phyloP scores from a whole-genome alignment of 2,329 filamentous ascomycete genomes.

The Xylaria polymorpha region DNA sequence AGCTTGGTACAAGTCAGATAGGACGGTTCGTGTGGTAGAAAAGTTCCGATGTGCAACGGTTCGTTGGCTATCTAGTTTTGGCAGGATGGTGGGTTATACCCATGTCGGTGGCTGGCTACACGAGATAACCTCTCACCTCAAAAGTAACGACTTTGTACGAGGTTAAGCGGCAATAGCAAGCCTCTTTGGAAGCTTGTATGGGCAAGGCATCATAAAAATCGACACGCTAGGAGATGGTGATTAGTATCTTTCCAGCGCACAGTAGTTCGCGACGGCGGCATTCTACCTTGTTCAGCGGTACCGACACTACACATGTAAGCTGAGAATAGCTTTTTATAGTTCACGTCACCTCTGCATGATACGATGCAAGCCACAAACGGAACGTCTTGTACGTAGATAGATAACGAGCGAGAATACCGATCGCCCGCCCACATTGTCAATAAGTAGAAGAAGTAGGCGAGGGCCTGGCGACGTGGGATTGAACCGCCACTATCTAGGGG shows the following conservation, averaged over 20 bases:
- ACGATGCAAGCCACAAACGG: slow-evolving; percentile 21
- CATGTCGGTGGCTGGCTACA: slow-evolving; percentile 26
- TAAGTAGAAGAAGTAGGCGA: not conserved
- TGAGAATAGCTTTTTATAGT: slow-evolving; percentile 29
- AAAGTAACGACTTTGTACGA: not conserved
- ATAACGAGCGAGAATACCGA: slow-evolving; percentile 12
- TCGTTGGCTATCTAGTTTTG: slow-evolving; percentile 7
- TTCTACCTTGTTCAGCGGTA: not conserved
- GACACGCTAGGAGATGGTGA: slow-evolving; percentile 13
- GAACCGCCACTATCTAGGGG: not conserved
- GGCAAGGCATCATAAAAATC: not conserved
- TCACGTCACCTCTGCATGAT: slow-evolving; percentile 18
- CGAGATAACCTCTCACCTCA: not conserved
- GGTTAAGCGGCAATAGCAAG: not conserved
- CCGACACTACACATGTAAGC: slow-evolving; percentile 15
- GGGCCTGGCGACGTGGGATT: slow-evolving; percentile 7
- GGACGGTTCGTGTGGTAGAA: not conserved
- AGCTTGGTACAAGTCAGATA: slow-evolving; percentile 15
- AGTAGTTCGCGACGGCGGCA: slow-evolving; percentile 7
- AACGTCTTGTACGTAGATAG: slow-evolving; percentile 23
- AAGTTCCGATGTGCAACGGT: slow-evolving; percentile 19
- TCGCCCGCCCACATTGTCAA: not conserved
- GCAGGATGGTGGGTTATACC: slow-evolving; percentile 36
- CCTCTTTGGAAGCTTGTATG: not conserved
- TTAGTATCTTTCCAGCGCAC: slow-evolving; percentile 37